These are phyloP conservation scores for Dysphania ambrosioides DNA, from an alignment of 148 eudicot genomes.

Conservation along the genomic window DNA sequence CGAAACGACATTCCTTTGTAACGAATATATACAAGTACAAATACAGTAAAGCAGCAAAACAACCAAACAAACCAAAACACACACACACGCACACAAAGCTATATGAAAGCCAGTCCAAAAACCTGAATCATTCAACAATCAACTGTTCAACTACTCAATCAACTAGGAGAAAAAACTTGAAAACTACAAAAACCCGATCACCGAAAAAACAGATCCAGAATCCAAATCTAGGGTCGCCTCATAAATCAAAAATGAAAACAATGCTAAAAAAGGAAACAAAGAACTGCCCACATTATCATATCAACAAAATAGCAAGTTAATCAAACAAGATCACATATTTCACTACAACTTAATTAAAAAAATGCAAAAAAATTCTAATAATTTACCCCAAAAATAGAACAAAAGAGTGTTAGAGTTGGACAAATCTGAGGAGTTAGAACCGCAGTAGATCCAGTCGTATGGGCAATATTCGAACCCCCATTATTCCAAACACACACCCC, in stretches of 20 bases:
- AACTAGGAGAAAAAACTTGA: slow-evolving; percentile 16
- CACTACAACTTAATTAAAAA: too few species aligned
- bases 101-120: slow-evolving; percentile 22
- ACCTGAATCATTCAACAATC: not conserved
- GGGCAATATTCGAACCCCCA: slow-evolving; percentile 24
- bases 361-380: not conserved
- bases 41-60: slow-evolving; percentile 17
- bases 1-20: not conserved
- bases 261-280: slow-evolving; percentile 21
- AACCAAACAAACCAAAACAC: not conserved
- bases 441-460: slow-evolving; percentile 32
- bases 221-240: slow-evolving; percentile 25
- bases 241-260: slow-evolving; percentile 19
- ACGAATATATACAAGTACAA: not conserved
- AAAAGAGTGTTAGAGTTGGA: slow-evolving; percentile 17
- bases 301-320: slow-evolving; percentile 16
- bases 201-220: slow-evolving; percentile 34
- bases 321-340: slow-evolving; percentile 23
- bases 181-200: slow-evolving; percentile 2
- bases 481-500: slow-evolving; percentile 1
- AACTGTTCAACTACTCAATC: slow-evolving; percentile 3
- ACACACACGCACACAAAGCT: too few species aligned
- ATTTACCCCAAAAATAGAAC: slow-evolving; percentile 24
- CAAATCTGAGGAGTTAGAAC: slow-evolving; percentile 33
- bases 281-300: slow-evolving; percentile 39